Evolutionary conservation across 208 protist genomes (phyloP), one percentile per base, ranked within the genome.

Genomic region (Leishmania aethiopica): DNA sequence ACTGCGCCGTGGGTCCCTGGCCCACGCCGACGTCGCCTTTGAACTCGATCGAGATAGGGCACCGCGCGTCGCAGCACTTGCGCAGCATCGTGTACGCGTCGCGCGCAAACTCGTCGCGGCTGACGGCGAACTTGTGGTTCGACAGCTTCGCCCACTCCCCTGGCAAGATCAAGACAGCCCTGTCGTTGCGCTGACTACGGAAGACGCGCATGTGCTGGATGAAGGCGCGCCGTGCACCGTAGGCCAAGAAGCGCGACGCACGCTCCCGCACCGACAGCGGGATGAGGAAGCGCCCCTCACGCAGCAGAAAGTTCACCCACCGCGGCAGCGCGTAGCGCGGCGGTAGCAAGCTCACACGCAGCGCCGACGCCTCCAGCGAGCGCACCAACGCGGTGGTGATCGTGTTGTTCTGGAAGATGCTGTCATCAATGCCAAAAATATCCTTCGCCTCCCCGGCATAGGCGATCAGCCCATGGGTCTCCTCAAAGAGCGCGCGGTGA

Each of bases 1-100:
- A 98, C 83, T 98, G 92, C 77, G 95, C 90, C 1, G 95, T 98
- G 25, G 96, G 96, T 35, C 96, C 96, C 55, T 96, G 91, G 0
- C 96, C 96, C 28, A 96, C 91, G 22, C 95, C 96, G 53, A 96
- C 89, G 71, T 98, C 96, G 13, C 95, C 96, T 40, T 92, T 86
- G 84, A 97, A 98, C 79, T 97, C 92, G 62, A 98, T 84, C 32
- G 94, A 96, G 53, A 98, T 87, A 13, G 94, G 91, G n/a, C 91
- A 85, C 8, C 94, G 84, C 40, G 87, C 83, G 47, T 96, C 95
- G 8, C 89, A 86, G 77, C 81, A 84, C 77, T 96, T 96, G 78
- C 86, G 86, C 45, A 98, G 86, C 72, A 93, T 85, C 28, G 76
- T 88, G 77, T 88, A 91, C 10, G 95, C 93, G 67, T 95, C 93